These are phyloP conservation scores for Xylariaceae sp. DNA, from an alignment of 2,329 filamentous ascomycete genomes.

Conservation along the genomic window DNA sequence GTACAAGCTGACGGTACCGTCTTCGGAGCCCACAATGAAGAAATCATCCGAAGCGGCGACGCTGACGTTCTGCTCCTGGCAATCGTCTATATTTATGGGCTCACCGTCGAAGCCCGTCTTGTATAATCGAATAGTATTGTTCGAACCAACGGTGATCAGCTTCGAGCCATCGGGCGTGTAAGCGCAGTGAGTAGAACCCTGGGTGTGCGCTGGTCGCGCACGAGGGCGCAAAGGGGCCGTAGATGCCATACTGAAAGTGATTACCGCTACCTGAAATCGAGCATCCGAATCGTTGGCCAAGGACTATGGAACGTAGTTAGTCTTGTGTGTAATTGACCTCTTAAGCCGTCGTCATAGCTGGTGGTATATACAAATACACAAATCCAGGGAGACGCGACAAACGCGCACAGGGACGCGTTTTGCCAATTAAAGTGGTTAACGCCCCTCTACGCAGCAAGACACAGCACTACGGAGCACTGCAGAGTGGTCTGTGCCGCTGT, in stretches of 20 bases:
- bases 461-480: too few relatives aligned
- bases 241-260: conserved; percentile 43
- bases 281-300: not conserved
- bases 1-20: conserved; percentile 95
- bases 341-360: not conserved
- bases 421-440: conserved; percentile 28
- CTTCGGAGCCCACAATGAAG: conserved; percentile 89
- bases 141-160: conserved; percentile 88
- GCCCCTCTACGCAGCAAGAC: not conserved
- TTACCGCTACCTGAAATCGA: not conserved
- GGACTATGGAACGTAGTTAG: not conserved
- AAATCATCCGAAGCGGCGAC: conserved; percentile 79
- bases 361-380: conserved; percentile 5
- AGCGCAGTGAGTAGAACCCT: conserved; percentile 82
- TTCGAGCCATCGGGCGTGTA: conserved; percentile 90
- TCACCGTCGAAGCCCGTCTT: conserved; percentile 91
- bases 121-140: conserved; percentile 93
- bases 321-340: conserved; percentile 3
- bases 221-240: conserved; percentile 57
- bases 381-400: conserved; percentile 15
- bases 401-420: conserved; percentile 23
- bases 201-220: conserved; percentile 76
- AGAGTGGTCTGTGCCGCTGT: too few relatives aligned
- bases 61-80: conserved; percentile 82
- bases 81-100: conserved; percentile 89